These are phyloP conservation scores for Debaryomyces hansenii DNA, from an alignment of 805 yeast species.

Conservation along the genomic window DNA sequence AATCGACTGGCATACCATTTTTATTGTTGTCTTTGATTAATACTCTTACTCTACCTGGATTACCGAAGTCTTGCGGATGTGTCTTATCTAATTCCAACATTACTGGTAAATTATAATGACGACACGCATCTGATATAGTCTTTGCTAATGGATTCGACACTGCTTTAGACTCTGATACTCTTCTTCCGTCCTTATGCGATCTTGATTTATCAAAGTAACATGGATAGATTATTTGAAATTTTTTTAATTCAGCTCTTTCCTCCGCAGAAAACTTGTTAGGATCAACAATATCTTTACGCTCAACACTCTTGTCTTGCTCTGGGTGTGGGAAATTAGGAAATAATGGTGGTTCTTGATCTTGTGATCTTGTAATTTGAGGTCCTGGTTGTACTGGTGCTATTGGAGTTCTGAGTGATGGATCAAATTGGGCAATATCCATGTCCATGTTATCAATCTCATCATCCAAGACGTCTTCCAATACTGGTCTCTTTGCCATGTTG, in stretches of 20 bases:
- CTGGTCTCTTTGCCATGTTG: slow-evolving; percentile 53
- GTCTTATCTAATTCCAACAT: slow-evolving; percentile 77
- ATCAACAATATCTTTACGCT: slow-evolving; percentile 28
- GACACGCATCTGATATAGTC: slow-evolving; percentile 74
- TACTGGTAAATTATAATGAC: slow-evolving; percentile 35
- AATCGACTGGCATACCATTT: slow-evolving; percentile 39
- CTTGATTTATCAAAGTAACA: slow-evolving; percentile 85
- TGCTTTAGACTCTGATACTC: slow-evolving; percentile 67
- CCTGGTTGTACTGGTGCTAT: slow-evolving; percentile 63
- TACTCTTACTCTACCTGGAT: slow-evolving; percentile 93
- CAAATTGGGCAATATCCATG: slow-evolving; percentile 91
- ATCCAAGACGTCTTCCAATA: slow-evolving; percentile 73
- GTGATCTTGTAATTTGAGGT: slow-evolving; percentile 62
- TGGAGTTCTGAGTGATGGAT: slow-evolving; percentile 63
- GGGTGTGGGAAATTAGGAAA: slow-evolving; percentile 26
- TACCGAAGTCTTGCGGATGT: slow-evolving; percentile 97
- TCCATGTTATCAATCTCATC: slow-evolving; percentile 91
- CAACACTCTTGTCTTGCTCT: slow-evolving; percentile 8
- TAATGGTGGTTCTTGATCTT: slow-evolving; percentile 41
- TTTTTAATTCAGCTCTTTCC: slow-evolving; percentile 62
- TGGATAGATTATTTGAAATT: slow-evolving; percentile 80
- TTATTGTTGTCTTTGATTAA: slow-evolving; percentile 50
- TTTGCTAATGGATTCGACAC: slow-evolving; percentile 88
- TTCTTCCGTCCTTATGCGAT: slow-evolving; percentile 77
- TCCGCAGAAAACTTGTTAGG: slow-evolving; percentile 46